These are phyloP conservation scores for Hypoxylon subgilvum DNA, from an alignment of 495 filamentous ascomycete species.

Conservation along the genomic window DNA sequence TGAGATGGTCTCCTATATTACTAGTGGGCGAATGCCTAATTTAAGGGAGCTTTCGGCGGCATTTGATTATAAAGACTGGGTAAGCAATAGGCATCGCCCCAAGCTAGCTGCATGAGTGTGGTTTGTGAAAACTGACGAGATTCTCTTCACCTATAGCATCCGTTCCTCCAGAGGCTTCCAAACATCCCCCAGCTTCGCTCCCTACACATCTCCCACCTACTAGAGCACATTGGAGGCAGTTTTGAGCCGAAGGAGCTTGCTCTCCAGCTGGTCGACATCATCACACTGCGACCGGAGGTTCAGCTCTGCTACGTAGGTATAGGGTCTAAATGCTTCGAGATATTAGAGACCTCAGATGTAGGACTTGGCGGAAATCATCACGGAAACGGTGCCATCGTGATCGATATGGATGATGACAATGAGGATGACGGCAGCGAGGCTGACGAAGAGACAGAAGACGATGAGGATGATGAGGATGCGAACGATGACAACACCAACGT, in stretches of 20 bases:
- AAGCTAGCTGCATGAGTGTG: neutral
- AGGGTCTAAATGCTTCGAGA: conserved; percentile 82
- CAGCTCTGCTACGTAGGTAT: conserved; percentile 86
- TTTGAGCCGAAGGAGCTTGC: conserved; percentile 76
- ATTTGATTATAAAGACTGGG: conserved; percentile 86
- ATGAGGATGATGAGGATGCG: conserved; percentile 61
- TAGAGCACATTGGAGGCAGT: conserved; percentile 63
- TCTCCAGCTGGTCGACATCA: conserved; percentile 81
- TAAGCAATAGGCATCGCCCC: conserved; percentile 51
- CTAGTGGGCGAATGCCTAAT: conserved; percentile 78
- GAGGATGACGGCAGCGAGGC: conserved; percentile 52
- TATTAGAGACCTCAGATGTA: conserved; percentile 66
- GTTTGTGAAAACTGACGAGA: conserved; percentile 35
- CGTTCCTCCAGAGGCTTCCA: conserved; percentile 82
- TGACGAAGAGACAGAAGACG: conserved; percentile 52
- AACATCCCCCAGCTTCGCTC: conserved; percentile 75
- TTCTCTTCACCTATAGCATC: conserved; percentile 66
- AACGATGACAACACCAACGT: conserved; percentile 47
- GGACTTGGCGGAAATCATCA: conserved; percentile 50
- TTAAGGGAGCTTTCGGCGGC: conserved; percentile 78
- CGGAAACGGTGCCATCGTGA: conserved; percentile 33
- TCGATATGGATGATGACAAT: conserved; percentile 55
- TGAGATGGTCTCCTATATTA: conserved; percentile 78
- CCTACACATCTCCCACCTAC: conserved; percentile 77
- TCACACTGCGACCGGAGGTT: conserved; percentile 84